Evolutionary conservation across 1,284 basidiomycete species (phyloP), one percentile per base, ranked within the genome.

Genomic region (Butyriboletus appendiculatus): DNA sequence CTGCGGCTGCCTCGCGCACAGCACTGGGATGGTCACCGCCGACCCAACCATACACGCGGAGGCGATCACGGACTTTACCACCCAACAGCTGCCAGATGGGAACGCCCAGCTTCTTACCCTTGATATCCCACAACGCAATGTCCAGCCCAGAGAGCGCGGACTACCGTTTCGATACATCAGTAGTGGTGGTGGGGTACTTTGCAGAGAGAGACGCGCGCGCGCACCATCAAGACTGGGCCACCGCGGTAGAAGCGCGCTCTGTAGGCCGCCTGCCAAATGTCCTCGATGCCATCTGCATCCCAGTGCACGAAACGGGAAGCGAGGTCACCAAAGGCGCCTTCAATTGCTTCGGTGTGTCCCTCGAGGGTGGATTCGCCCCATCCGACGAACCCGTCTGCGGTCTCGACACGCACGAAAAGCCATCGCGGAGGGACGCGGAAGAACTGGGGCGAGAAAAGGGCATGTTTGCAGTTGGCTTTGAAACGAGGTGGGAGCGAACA

Each of bases 351-450:
- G 5, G 86, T 88, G 63, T 91, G 85, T 8, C 86, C 85, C 69
- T 86, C 84, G 15, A 87, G 75, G 0, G 84, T 85, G 33, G 74
- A 81, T 70, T 85, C 84, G 8, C 82, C 84, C 83, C 89, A 92
- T 28, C 89, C 89, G 26, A 90, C 78, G 33, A 85, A 73, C 1
- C 85, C 86, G 45, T 84, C 81, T 9, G 78, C 76, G 0, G 86
- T 90, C 64, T 86, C 84, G 18, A 91, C 79, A 6, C 87, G 80
- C 24, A 91, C 84, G 62, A 92, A 90, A 14, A 92, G 74, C 89
- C 89, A 91, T 56, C 87, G 78, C 0, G 88, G 88, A 26, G 85
- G 84, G 16, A 91, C 75, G 55, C 87, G 83, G 70, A 92, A 92
- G 47, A 75, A 71, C 81, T 84, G 35, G 5, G 12, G 5, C 12